Evolutionary conservation across 768 basidiomycete species (phyloP).

Genomic region (Tricholoma sp.): DNA sequence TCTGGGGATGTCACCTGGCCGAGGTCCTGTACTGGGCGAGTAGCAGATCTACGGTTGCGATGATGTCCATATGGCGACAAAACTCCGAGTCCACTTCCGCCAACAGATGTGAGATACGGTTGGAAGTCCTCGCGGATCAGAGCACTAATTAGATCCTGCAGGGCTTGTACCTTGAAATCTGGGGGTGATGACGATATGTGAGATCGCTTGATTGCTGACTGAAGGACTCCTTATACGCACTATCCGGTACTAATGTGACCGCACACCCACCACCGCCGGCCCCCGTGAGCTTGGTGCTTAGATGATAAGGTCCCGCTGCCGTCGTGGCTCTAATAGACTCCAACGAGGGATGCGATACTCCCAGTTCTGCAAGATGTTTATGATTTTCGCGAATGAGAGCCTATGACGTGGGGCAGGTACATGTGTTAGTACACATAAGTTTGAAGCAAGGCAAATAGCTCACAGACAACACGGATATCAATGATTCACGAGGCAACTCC

Average conservation of each 20-base stretch:
- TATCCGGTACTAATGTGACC: slow-evolving; percentile 91
- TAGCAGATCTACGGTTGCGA: slow-evolving; percentile 27
- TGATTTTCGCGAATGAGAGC: slow-evolving; percentile 89
- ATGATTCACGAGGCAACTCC: slow-evolving; percentile 57
- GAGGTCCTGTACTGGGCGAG: slow-evolving; percentile 15
- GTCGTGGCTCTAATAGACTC: slow-evolving; percentile 80
- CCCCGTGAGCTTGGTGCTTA: slow-evolving; percentile 94
- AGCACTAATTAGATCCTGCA: slow-evolving; percentile 53
- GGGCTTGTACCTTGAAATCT: slow-evolving; percentile 66
- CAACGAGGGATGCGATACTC: slow-evolving; percentile 86
- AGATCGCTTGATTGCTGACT: slow-evolving; percentile 8
- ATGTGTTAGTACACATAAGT: slow-evolving; percentile 5
- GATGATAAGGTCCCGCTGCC: slow-evolving; percentile 50
- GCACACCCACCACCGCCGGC: slow-evolving; percentile 99
- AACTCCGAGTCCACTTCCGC: slow-evolving; percentile 89
- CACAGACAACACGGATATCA: slow-evolving; percentile 69
- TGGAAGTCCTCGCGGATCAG: slow-evolving; percentile 65
- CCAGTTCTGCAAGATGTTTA: slow-evolving; percentile 72
- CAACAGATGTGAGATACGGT: slow-evolving; percentile 89
- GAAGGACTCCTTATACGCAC: slow-evolving; percentile 38
- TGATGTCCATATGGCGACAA: slow-evolving; percentile 56
- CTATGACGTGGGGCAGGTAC: slow-evolving; percentile 33
- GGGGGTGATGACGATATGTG: slow-evolving; percentile 5
- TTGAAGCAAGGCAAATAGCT: slow-evolving; percentile 24
- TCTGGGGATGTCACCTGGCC: slow-evolving; percentile 48